phyloP scores from a whole-genome alignment of 768 basidiomycete species.

The Boletus pseudopeckii region DNA sequence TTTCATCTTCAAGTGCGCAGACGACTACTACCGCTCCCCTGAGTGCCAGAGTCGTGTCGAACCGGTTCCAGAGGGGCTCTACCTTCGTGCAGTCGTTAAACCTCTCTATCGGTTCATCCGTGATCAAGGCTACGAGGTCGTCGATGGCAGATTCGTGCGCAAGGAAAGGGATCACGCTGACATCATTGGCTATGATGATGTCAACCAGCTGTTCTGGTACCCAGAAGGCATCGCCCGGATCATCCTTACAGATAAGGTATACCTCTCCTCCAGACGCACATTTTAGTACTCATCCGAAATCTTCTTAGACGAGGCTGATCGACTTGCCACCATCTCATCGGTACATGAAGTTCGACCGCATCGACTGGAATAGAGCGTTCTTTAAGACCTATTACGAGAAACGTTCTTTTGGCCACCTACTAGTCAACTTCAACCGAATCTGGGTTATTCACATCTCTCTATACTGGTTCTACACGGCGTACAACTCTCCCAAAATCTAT shows the following conservation, averaged over 20 bases:
- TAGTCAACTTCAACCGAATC: constrained; percentile 99
- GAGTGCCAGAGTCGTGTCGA: constrained; percentile 94
- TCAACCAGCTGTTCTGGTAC: constrained; percentile 99
- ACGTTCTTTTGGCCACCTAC: constrained; percentile 91
- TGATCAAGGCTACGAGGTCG: constrained; percentile 96
- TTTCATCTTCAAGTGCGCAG: constrained; percentile 99
- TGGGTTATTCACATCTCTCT: constrained; percentile 97
- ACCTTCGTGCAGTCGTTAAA: constrained; percentile 85
- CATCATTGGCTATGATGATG: constrained; percentile 98
- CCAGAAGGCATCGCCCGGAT: constrained; percentile 97
- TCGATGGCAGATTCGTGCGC: constrained; percentile 92
- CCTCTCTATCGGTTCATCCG: constrained; percentile 95
- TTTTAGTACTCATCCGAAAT: background rate
- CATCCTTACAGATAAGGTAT: constrained; percentile 81
- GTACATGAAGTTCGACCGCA: constrained; percentile 94
- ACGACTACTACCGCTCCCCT: constrained; percentile 98
- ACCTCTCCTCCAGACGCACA: background rate
- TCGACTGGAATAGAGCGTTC: constrained; percentile 95
- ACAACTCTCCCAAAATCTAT: constrained; percentile 88
- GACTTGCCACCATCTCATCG: constrained; percentile 88
- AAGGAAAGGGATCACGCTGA: constrained; percentile 89
- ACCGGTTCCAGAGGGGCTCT: constrained; percentile 93
- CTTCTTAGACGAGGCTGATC: constrained; percentile 74
- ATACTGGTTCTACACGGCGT: constrained; percentile 96
- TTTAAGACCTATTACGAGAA: constrained; percentile 99